These are phyloP conservation scores for Poa pratensis DNA, from an alignment of 176 grass and related monocot species.

Conservation along the genomic window DNA sequence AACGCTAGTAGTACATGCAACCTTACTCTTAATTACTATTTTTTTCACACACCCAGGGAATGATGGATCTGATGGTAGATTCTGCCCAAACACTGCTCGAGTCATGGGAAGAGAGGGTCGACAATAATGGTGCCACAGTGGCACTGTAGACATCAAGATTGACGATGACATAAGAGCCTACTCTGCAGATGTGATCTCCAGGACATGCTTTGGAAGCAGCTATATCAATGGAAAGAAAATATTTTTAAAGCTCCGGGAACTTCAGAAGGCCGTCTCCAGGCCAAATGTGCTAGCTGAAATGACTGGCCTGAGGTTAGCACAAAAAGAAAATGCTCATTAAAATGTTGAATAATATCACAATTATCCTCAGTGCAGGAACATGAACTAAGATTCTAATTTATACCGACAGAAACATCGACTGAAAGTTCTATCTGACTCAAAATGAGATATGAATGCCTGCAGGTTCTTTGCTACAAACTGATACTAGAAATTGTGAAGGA, in stretches of 20 bases:
- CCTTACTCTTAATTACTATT: not conserved
- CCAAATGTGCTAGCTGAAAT: slow-evolving; percentile 88
- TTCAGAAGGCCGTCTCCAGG: slow-evolving; percentile 82
- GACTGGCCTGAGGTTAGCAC: slow-evolving; percentile 71
- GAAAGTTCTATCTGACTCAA: not conserved
- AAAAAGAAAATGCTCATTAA: not conserved
- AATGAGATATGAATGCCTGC: not conserved
- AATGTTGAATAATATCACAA: not conserved
- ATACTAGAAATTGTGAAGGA: slow-evolving; percentile 79
- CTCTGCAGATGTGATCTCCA: slow-evolving; percentile 91
- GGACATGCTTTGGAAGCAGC: slow-evolving; percentile 92
- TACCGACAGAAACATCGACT: not conserved
- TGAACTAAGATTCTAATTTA: not conserved
- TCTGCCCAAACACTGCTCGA: slow-evolving; percentile 65
- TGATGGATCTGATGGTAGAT: slow-evolving; percentile 98
- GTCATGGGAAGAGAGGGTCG: slow-evolving; percentile 68
- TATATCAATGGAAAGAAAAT: slow-evolving; percentile 88
- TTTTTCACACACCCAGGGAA: slow-evolving; percentile 50
- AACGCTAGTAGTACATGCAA: not conserved
- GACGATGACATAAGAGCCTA: slow-evolving; percentile 88
- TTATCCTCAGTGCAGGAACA: not conserved
- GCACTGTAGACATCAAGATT: slow-evolving; percentile 71
- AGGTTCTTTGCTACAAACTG: slow-evolving; percentile 64
- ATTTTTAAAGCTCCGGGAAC: slow-evolving; percentile 80
- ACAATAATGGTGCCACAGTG: slow-evolving; percentile 40